These are phyloP conservation scores for Coniochaeta sp. DNA, from an alignment of 2,329 filamentous ascomycete species.

Conservation along the genomic window DNA sequence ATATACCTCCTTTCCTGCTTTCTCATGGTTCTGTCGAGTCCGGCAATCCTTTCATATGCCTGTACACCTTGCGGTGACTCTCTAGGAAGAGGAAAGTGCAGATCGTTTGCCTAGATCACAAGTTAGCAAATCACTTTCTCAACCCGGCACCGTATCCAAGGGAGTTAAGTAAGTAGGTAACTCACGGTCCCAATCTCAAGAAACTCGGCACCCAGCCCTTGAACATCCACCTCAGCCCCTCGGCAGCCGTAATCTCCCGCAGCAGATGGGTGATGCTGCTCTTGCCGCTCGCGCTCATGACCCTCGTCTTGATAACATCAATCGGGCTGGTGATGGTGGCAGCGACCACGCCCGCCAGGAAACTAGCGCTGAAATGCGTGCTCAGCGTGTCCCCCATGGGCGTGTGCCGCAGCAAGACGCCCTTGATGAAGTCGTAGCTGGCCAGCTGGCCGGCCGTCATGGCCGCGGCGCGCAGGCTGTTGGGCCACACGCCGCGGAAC, in stretches of 20 bases:
- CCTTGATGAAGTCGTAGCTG: conserved; percentile 78
- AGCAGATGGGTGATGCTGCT: conserved; percentile 53
- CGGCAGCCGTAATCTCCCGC: conserved; percentile 57
- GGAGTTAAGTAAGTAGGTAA: too few species aligned
- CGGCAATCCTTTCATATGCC: conserved; percentile 39
- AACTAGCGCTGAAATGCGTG: conserved; percentile 71
- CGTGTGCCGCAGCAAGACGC: conserved; percentile 56
- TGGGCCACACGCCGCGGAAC: conserved; percentile 81
- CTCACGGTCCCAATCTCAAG: conserved; percentile 55
- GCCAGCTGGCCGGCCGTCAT: conserved; percentile 84
- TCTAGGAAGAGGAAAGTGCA: conserved; percentile 83
- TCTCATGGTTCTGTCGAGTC: conserved; percentile 18
- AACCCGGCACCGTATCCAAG: not conserved
- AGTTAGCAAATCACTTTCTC: conserved; percentile 3
- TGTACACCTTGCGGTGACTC: conserved; percentile 74
- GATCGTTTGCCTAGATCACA: conserved; percentile 59
- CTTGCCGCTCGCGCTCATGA: conserved; percentile 62
- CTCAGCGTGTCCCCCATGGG: conserved; percentile 61
- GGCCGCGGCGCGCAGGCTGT: conserved; percentile 71
- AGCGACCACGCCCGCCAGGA: conserved; percentile 74
- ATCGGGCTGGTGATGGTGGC: conserved; percentile 80
- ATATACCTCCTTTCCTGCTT: conserved; percentile 7
- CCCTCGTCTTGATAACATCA: conserved; percentile 81
- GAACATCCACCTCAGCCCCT: conserved; percentile 79
- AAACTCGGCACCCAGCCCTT: conserved; percentile 82